Percentiles rank a stretch among this genome's conserved stretches.
phyloP scores from a whole-genome alignment of 805 yeast species.

The Cyberlindnera mycetangii region DNA sequence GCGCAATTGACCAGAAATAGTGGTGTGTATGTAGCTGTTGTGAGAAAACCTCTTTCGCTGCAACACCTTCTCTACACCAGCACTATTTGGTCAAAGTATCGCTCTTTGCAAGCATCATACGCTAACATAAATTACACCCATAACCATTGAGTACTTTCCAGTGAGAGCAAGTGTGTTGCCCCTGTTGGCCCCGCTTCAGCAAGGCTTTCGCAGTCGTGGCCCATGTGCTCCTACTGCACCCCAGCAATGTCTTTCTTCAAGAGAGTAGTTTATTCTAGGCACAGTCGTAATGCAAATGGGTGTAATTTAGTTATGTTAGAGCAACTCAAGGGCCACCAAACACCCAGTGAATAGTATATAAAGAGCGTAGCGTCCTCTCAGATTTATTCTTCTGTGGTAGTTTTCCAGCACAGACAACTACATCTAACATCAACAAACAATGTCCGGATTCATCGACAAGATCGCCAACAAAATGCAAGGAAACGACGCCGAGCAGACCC shows the following conservation, averaged over 20 bases:
- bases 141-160: no score
- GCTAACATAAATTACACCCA: no score
- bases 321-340: background rate
- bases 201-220: background rate
- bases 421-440: slow-evolving; percentile 5
- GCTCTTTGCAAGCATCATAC: no score
- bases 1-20: no score
- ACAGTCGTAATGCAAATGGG: background rate
- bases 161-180: background rate
- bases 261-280: background rate
- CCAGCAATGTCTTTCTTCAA: background rate
- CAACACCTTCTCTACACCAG: no score
- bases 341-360: background rate
- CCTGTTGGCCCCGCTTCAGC: background rate
- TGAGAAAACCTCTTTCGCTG: no score
- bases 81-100: no score
- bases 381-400: background rate
- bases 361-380: background rate
- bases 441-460: slow-evolving; percentile 31
- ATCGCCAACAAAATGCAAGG: slow-evolving; percentile 26
- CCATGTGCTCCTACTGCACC: background rate
- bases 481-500: slow-evolving; percentile 1
- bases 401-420: background rate
- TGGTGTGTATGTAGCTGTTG: no score
- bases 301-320: background rate